Evolutionary conservation across 495 filamentous ascomycete species (phyloP).

Genomic region (Xylona heveae): DNA sequence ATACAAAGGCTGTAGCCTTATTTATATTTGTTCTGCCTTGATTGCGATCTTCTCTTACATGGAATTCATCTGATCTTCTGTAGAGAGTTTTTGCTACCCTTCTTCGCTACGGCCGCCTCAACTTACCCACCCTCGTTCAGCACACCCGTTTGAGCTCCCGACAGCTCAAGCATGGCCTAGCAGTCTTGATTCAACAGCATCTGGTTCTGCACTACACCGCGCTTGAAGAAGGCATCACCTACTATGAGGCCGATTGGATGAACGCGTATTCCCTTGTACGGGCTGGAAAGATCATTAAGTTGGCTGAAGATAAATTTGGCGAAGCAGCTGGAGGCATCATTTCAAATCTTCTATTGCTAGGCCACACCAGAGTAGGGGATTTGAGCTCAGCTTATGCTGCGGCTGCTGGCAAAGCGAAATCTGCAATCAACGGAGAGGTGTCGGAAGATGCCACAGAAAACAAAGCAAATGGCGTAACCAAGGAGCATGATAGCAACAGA

Average conservation of each 20-base stretch:
- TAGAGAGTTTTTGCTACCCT: slow-evolving; percentile 49
- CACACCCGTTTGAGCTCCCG: slow-evolving; percentile 43
- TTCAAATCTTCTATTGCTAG: slow-evolving; percentile 50
- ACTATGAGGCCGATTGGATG: slow-evolving; percentile 59
- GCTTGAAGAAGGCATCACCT: slow-evolving; percentile 34
- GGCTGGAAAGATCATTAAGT: slow-evolving; percentile 58
- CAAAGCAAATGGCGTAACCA: neutral
- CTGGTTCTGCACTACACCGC: slow-evolving; percentile 58
- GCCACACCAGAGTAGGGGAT: slow-evolving; percentile 53
- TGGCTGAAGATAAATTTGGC: slow-evolving; percentile 50
- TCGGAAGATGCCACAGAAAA: too few relatives aligned
- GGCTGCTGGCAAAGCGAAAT: slow-evolving; percentile 18
- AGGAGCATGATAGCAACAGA: neutral
- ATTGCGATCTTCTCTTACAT: neutral
- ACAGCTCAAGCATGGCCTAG: slow-evolving; percentile 56
- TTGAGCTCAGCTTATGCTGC: slow-evolving; percentile 25
- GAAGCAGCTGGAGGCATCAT: slow-evolving; percentile 45
- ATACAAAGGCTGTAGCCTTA: too few relatives aligned
- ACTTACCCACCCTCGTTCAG: slow-evolving; percentile 38
- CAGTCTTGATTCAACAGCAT: slow-evolving; percentile 71
- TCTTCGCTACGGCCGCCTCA: slow-evolving; percentile 53
- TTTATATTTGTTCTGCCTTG: neutral
- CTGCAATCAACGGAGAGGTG: slow-evolving; percentile 15
- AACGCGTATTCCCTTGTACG: slow-evolving; percentile 63
- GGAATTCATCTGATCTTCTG: neutral